phyloP scores from a whole-genome alignment of 371 early-diverging fungal species.

The Massospora cicadina region DNA sequence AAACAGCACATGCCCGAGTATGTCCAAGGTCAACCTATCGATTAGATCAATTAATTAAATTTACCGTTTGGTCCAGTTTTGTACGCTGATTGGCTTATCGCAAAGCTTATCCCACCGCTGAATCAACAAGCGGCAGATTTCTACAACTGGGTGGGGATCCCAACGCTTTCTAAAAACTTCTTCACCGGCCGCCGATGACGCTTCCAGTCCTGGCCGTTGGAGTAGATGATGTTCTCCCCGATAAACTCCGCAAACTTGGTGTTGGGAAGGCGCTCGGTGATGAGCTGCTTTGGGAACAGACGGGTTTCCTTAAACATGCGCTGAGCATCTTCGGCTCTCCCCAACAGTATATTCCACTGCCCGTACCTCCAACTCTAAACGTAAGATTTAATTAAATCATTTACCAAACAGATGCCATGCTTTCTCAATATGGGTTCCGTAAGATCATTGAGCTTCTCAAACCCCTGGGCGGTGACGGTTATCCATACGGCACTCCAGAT shows the following conservation, averaged over 20 bases:
- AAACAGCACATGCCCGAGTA: conserved; percentile 5
- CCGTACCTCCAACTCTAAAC: conserved; percentile 1
- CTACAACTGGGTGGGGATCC: neutral
- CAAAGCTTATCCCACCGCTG: neutral
- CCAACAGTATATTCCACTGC: neutral
- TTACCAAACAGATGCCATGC: neutral
- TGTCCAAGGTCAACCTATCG: conserved; percentile 7
- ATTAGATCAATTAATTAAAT: neutral
- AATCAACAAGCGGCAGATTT: neutral
- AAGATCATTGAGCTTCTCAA: neutral
- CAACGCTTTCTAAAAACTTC: conserved; percentile 7
- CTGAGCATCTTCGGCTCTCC: conserved; percentile 2
- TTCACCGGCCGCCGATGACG: neutral
- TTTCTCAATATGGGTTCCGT: neutral
- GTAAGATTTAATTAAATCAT: neutral
- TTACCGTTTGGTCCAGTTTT: conserved; percentile 4
- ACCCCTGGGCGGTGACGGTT: neutral
- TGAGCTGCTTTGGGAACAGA: neutral
- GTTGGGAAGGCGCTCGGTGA: neutral
- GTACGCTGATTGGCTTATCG: neutral
- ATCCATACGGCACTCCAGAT: neutral
- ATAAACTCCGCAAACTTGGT: neutral
- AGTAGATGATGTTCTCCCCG: conserved; percentile 8
- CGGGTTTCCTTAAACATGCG: neutral
- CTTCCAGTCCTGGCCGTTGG: conserved; percentile 8